Evolutionary conservation across 2,329 filamentous ascomycete genomes (phyloP), one percentile per base, ranked within the genome.

Genomic region (Hypoxylon sp.): DNA sequence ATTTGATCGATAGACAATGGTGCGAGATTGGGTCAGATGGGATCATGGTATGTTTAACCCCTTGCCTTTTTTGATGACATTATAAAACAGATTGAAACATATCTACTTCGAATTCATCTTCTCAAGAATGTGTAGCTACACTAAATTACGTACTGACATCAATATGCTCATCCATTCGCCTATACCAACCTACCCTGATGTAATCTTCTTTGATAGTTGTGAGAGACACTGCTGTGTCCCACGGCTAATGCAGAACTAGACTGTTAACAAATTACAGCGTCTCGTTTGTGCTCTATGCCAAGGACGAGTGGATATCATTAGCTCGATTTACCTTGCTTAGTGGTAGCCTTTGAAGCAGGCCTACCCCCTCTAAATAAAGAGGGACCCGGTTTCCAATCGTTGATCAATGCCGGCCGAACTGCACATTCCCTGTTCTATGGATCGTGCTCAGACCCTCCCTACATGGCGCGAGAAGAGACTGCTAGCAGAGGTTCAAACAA

Each of bases 11-110:
- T 57, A 52, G 60, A 48, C 50, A 65, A 69, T 67, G 66, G 52
- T 57, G 68, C 63, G 58, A 72, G 73, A 75, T 74, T 74, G 72
- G 73, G 46, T 68, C 49, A 65, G 62, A 70, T 70, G 68, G 65
- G 59, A 64, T 65, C 68, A 70, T 68, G 34, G 50, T 56, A 41
- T 21, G 46, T 60, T 50, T 64, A 60, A 49, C 38, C 30, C 46
- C 41, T 19, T 36, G 32, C 32, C 38, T 62, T 38, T 62, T 38
- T 21, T 59, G 49, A 28, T 38, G n/a, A 41, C 45, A 23, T 38
- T 67, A 57, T 61, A 63, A 60, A 60, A 55, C 45, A 58, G 46
- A 60, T 60, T 61, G 60, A 60, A 57, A 55, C 45, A 58, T 23
- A 60, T 60, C 60, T 67, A 41, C 51, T 10, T 59, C 41, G 13